These are phyloP conservation scores for Mucor plumbeus DNA, from an alignment of 371 early-diverging fungal species.

Conservation along the genomic window DNA sequence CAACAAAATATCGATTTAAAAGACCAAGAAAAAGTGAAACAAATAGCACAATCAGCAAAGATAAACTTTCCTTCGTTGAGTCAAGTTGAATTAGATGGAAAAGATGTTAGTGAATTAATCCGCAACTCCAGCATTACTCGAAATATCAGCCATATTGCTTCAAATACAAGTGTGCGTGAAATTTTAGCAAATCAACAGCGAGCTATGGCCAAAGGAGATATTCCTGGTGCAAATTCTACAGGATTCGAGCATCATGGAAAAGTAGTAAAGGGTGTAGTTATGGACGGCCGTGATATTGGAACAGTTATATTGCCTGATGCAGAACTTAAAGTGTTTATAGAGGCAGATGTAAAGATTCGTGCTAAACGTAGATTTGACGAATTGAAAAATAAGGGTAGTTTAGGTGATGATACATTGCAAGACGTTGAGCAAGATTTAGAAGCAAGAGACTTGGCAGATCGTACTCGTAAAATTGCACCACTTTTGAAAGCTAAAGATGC, in stretches of 20 bases:
- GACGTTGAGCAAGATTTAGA: constrained; percentile 67
- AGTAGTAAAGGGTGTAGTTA: constrained; percentile 71
- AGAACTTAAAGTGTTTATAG: constrained; percentile 87
- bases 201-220: constrained; percentile 32
- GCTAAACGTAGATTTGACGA: constrained; percentile 83
- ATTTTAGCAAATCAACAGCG: constrained; percentile 72
- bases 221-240: constrained; percentile 23
- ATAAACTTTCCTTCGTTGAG: constrained; percentile 42
- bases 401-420: constrained; percentile 45
- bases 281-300: constrained; percentile 97
- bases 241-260: constrained; percentile 28
- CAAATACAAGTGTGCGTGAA: constrained; percentile 66
- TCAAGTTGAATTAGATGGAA: constrained; percentile 61
- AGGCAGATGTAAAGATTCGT: constrained; percentile 74
- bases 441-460: constrained; percentile 81
- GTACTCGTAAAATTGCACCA: constrained; percentile 76
- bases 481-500: constrained; percentile 84
- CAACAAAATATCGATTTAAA: constrained; percentile 44
- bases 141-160: constrained; percentile 73
- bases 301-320: constrained; percentile 90
- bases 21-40: constrained; percentile 30
- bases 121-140: constrained; percentile 69
- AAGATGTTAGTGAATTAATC: constrained; percentile 74
- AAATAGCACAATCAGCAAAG: constrained; percentile 28
- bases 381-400: constrained; percentile 33